phyloP scores from a whole-genome alignment of 2,329 filamentous ascomycete genomes.

The Fusarium sp. region DNA sequence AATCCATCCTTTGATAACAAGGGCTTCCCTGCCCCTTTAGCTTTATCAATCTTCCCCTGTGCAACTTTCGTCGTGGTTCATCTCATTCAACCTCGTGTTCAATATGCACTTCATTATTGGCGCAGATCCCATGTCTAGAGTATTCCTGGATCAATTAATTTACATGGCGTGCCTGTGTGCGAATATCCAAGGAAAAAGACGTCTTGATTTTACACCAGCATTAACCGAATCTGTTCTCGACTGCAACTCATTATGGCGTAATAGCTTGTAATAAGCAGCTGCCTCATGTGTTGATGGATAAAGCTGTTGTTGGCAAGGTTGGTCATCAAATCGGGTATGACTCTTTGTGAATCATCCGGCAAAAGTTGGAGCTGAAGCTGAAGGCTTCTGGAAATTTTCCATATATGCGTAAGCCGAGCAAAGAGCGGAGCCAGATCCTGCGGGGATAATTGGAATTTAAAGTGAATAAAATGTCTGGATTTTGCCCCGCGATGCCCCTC shows the following conservation, averaged over 20 bases:
- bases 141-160: background rate
- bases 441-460: slow-evolving; percentile 15
- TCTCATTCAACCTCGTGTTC: slow-evolving; percentile 31
- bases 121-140: background rate
- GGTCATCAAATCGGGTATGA: slow-evolving; percentile 18
- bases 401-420: background rate
- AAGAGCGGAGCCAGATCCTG: slow-evolving; percentile 16
- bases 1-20: background rate
- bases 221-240: slow-evolving; percentile 11
- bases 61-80: slow-evolving; percentile 2
- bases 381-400: slow-evolving; percentile 17
- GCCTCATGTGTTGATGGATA: background rate
- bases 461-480: slow-evolving; percentile 12
- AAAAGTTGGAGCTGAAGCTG: slow-evolving; percentile 1
- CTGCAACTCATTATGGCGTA: slow-evolving; percentile 5
- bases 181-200: background rate
- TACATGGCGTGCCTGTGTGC: background rate
- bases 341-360: slow-evolving; percentile 37
- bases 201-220: slow-evolving; percentile 3
- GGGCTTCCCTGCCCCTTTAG: slow-evolving; percentile 21
- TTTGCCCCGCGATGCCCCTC: slow-evolving; percentile 41
- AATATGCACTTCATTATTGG: slow-evolving; percentile 24
- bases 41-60: slow-evolving; percentile 12
- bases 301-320: background rate
- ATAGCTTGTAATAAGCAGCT: background rate